Evolutionary conservation across 805 yeast species (phyloP).

Genomic region (Grigorovia transvaalensis): DNA sequence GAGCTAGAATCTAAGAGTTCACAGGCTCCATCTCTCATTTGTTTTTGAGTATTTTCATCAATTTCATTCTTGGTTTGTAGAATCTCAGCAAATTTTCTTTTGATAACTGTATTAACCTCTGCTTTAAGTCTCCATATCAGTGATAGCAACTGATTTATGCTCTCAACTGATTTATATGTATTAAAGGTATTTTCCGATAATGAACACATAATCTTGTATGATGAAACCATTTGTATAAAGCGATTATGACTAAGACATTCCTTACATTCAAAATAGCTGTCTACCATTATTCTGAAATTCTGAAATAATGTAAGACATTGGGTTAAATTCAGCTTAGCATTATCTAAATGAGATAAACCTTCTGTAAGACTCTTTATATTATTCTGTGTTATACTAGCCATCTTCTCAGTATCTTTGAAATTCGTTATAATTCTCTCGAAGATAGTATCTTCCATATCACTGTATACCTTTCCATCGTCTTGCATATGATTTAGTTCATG

Average conservation of each 20-base stretch:
- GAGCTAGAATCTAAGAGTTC: constrained; percentile 50
- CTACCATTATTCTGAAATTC: constrained; percentile 74
- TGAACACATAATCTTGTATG: constrained; percentile 26
- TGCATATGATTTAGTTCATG: constrained; percentile 25
- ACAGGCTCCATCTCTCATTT: constrained; percentile 51
- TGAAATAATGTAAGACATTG: constrained; percentile 78
- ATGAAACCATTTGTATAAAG: constrained; percentile 20
- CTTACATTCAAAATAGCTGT: constrained; percentile 24
- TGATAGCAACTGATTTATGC: constrained; percentile 29
- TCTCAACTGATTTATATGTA: constrained; percentile 74
- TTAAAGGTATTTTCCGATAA: constrained; percentile 30
- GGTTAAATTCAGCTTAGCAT: constrained; percentile 73
- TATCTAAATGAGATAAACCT: constrained; percentile 69
- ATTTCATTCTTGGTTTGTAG: constrained; percentile 5
- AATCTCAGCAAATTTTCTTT: constrained; percentile 2
- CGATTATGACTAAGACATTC: constrained; percentile 7
- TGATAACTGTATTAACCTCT: constrained; percentile 19
- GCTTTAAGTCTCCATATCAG: constrained; percentile 19
- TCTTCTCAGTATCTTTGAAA: constrained; percentile 63
- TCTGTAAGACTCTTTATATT: constrained; percentile 62
- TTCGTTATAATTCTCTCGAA: constrained; percentile 33
- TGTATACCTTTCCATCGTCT: constrained; percentile 15
- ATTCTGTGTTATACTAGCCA: constrained; percentile 60
- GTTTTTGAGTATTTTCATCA: constrained; percentile 13
- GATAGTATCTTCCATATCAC: constrained; percentile 9